Evolutionary conservation across 352 stramenopile species (phyloP), one percentile per base, ranked within the genome.

Genomic region (Phytophthora aleatoria): DNA sequence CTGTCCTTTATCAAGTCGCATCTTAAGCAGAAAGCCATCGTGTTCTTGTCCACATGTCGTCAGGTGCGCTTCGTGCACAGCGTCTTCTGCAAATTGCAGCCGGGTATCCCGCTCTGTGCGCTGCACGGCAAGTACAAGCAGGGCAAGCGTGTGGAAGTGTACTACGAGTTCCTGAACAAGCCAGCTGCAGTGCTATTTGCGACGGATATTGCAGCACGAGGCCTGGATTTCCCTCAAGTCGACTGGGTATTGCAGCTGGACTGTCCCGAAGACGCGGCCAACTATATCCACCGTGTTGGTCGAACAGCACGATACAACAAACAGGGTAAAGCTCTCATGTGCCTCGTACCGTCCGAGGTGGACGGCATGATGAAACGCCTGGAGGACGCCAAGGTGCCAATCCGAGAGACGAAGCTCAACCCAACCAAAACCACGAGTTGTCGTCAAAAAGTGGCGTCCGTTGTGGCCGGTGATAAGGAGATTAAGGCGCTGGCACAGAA

Each of bases 81-180:
- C 51, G 68, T 98, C 15, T 98, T 99, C 50, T 98, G 96, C 71
- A 96, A 97, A 48, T 73, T 99, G 35, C 97, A 99, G 70, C 98
- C 98, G 2, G 98, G 98, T 28, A 84, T 99, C 24, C 93, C 97
- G 31, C 74, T 99, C 1, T 91, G 98, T 81, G 92, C 96, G 5
- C 83, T 99, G 11, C 98, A 99, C 67, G 98, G 98, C 41, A 99
- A 99, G 76, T 96, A 99, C 72, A 98, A 98, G 67, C 97, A 99
- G 77, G 92, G 92, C 8, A 98, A 97, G 67, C 92, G 98, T 39
- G 97, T 98, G 9, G 91, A 99, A 65, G 96, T 99, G 38, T 99
- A 99, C 82, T 99, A 99, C 63, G 97, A 99, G 69, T 99, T 99
- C 74, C 67, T 98, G 16, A 95, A 95, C 82, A 95, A 94, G 24